Conservation (phyloP, 2,329 filamentous ascomycete species). For the Aspergillus fischeri region DNA sequence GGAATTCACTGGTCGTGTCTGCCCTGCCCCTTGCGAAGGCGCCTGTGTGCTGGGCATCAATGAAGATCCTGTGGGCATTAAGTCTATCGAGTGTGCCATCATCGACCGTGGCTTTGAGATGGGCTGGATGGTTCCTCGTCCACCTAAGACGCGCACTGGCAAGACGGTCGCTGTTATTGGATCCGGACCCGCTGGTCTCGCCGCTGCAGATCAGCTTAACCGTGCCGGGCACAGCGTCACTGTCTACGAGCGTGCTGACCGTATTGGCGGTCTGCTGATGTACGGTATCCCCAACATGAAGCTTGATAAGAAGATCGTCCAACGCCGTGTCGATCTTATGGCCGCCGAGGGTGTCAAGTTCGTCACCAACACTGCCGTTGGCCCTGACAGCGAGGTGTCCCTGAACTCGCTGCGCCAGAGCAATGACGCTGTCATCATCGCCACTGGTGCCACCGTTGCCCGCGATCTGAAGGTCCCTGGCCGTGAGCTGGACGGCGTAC, state of each 20-base stretch:
- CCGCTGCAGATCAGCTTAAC: conserved; percentile 90
- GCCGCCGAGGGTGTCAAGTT: conserved; percentile 81
- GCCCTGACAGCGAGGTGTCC: conserved; percentile 64
- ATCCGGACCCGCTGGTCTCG: conserved; percentile 86
- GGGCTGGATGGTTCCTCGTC: conserved; percentile 91
- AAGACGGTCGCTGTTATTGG: conserved; percentile 88
- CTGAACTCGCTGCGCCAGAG: conserved; percentile 68
- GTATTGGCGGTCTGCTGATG: conserved; percentile 88
- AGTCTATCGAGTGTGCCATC: conserved; percentile 96
- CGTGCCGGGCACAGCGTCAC: conserved; percentile 83
- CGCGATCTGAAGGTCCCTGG: conserved; percentile 89
- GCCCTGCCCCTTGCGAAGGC: conserved; percentile 92
- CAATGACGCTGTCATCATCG: conserved; percentile 82
- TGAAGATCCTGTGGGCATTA: conserved; percentile 95
- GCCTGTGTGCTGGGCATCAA: conserved; percentile 96
- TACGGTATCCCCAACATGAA: conserved; percentile 99
- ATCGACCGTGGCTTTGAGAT: conserved; percentile 96
- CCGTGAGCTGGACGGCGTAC: conserved; percentile 82
- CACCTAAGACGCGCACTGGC: conserved; percentile 74
- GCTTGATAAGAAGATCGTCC: conserved; percentile 94
- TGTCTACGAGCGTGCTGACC: conserved; percentile 88
- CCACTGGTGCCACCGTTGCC: conserved; percentile 88
- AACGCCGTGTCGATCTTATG: conserved; percentile 94
- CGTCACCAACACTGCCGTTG: conserved; percentile 72
- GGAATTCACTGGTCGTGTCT: conserved; percentile 95